Percentiles rank a stretch among this genome's conserved stretches.
These are phyloP conservation scores for Ogataea pini DNA, from an alignment of 805 yeast genomes.

Conservation along the genomic window DNA sequence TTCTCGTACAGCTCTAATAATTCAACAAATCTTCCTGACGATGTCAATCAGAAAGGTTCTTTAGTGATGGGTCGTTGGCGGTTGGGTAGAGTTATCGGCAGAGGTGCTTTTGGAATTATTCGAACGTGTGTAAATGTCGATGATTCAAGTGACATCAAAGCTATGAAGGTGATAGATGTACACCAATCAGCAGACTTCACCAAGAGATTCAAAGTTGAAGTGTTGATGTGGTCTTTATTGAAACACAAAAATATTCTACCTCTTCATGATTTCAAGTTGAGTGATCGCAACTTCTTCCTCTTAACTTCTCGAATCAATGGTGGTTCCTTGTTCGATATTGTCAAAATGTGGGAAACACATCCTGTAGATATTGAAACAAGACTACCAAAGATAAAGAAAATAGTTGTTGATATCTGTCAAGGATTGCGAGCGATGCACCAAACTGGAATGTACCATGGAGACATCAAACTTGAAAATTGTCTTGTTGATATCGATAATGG, in stretches of 20 bases:
- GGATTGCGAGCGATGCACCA: conserved; percentile 67
- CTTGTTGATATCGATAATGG: conserved; percentile 48
- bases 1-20: conserved; percentile 18
- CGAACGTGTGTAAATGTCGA: conserved; percentile 37
- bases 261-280: conserved; percentile 60
- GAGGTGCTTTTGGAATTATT: conserved; percentile 89
- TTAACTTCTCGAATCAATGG: conserved; percentile 67
- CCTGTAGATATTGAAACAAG: conserved; percentile 16
- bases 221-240: conserved; percentile 70
- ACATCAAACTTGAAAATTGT: conserved; percentile 79
- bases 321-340: conserved; percentile 81
- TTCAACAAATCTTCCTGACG: conserved; percentile 15
- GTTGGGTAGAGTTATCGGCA: conserved; percentile 76
- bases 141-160: conserved; percentile 22
- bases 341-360: conserved; percentile 58
- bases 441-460: conserved; percentile 74
- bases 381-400: conserved; percentile 33
- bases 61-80: conserved; percentile 52
- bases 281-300: conserved; percentile 61
- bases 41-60: conserved; percentile 65
- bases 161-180: conserved; percentile 34
- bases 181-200: conserved; percentile 47
- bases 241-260: conserved; percentile 67
- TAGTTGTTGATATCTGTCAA: conserved; percentile 53
- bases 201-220: conserved; percentile 67